These are phyloP conservation scores for Knoxdaviesia capensis DNA, from an alignment of 2,329 filamentous ascomycete species.

Conservation along the genomic window DNA sequence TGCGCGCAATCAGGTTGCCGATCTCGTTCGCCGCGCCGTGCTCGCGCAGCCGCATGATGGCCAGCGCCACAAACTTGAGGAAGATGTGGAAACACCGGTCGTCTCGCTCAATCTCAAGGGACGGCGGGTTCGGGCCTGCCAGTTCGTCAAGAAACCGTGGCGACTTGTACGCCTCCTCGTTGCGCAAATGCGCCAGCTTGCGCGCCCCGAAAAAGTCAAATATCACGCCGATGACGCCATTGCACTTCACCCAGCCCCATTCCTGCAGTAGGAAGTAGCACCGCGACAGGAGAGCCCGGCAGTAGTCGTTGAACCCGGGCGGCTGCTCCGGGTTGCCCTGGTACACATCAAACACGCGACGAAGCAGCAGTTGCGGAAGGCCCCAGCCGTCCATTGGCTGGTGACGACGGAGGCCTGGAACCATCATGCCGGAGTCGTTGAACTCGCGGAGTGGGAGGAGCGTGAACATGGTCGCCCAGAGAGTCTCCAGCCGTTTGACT, in stretches of 20 bases:
- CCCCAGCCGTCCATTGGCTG: slow-evolving; percentile 33
- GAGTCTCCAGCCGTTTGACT: slow-evolving; percentile 22
- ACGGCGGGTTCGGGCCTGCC: slow-evolving; percentile 15
- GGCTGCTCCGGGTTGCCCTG: slow-evolving; percentile 30
- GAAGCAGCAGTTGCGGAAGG: slow-evolving; percentile 35
- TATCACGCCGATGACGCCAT: slow-evolving; percentile 34
- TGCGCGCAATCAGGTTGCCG: slow-evolving; percentile 37
- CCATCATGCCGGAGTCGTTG: slow-evolving; percentile 28
- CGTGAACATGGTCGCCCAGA: slow-evolving; percentile 39
- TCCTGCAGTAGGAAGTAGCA: slow-evolving; percentile 42
- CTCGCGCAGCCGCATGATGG: slow-evolving; percentile 28
- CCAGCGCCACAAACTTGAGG: slow-evolving; percentile 39
- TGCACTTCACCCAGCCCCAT: slow-evolving; percentile 45
- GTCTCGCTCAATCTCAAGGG: slow-evolving; percentile 26
- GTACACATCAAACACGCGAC: slow-evolving; percentile 37
- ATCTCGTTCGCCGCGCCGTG: slow-evolving; percentile 33
- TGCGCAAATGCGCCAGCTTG: slow-evolving; percentile 39
- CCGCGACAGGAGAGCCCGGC: slow-evolving; percentile 33
- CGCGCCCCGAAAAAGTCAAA: slow-evolving; percentile 50
- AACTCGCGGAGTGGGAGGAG: slow-evolving; percentile 42
- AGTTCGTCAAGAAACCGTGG: slow-evolving; percentile 41
- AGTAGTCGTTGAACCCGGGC: slow-evolving; percentile 46
- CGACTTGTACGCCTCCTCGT: slow-evolving; percentile 42
- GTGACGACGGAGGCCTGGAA: slow-evolving; percentile 13
- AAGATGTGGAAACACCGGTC: slow-evolving; percentile 50